Evolutionary conservation across 2,329 filamentous ascomycete species (phyloP).

Genomic region (Seiridium unicorne): DNA sequence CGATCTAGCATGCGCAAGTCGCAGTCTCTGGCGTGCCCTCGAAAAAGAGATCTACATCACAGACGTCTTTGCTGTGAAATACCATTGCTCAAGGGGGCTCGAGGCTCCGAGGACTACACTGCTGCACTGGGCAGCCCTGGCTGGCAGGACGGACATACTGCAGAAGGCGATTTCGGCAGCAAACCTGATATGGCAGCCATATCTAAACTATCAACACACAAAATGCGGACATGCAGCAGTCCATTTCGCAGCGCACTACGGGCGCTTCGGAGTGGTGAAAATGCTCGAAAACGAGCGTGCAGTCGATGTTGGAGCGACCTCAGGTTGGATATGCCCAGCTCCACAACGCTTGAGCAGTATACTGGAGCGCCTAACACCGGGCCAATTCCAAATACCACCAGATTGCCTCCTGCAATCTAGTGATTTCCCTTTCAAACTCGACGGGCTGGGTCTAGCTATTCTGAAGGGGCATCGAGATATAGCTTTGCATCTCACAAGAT

Average conservation of each 20-base stretch:
- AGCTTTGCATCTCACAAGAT: not conserved
- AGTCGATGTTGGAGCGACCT: not conserved
- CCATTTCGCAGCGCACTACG: not conserved
- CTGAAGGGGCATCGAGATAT: not conserved
- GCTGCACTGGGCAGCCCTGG: not conserved
- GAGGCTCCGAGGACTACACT: not conserved
- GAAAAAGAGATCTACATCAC: not conserved
- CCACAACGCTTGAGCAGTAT: not conserved
- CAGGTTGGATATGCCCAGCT: not conserved
- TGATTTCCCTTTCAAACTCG: not conserved
- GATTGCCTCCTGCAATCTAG: not conserved
- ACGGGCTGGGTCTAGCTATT: not conserved
- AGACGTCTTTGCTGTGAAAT: not conserved
- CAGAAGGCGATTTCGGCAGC: not conserved
- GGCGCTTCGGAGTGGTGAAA: not conserved
- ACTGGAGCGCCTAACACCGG: not conserved
- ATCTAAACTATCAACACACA: not conserved
- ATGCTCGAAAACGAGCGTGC: not conserved
- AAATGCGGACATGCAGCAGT: not conserved
- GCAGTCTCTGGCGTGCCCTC: not conserved
- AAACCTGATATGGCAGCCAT: not conserved
- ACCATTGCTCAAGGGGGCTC: not conserved
- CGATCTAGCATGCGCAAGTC: not conserved
- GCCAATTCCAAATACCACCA: not conserved
- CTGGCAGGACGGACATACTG: not conserved